Base-by-base conservation (phyloP, 169 alveolate genomes). In the Plasmodium cynomolgi region DNA sequence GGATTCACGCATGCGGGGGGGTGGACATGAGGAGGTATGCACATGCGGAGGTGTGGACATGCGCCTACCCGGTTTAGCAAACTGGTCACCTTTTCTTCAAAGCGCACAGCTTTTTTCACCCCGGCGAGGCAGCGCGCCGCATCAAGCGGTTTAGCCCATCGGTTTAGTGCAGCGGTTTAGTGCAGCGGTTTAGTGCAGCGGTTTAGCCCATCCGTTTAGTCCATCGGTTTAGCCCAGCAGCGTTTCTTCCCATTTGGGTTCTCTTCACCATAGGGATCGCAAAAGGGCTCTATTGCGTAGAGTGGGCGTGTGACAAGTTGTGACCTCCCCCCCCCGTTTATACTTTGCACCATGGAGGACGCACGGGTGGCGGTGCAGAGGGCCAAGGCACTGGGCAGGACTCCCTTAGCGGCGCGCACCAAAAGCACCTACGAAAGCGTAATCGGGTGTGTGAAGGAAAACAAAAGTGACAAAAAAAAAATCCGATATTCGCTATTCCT, bases 351-450 rank as follows among this genome's bases (percentile, higher is more conserved):
- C 1, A 50, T 50, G 62, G 23, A 50, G 23, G 62, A 50, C 26
- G 8, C 2, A 11, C n/a, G 17, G 0, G 62, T 17, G 62, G 7
- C 62, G 1, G 62, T 0, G 23, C 1, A 50, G 26, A 15, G 23
- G 1, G 3, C 1, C 62, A 13, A 15, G 26, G 13, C 9, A 1
- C 0, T 15, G 1, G 1, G 62, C 23, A 23, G 62, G 8, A 13
- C 62, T 50, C 9, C 62, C 1, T 50, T 8, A 29, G 6, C n/a
- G n/a, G 47, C 23, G 3, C 68, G 81, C 8, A 54, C 29, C 3
- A 74, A 54, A 86, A 86, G 71, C 71, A 77, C 82, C 31, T 75
- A 86, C 7, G 73, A 86, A 31, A 75, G 81, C 68, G 81, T 86
- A 20, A 75, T 86, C 58, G 31, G 47, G 79, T 86, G 58, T 29